phyloP scores from a whole-genome alignment of 306 rosid genomes.

The Vigna angularis region DNA sequence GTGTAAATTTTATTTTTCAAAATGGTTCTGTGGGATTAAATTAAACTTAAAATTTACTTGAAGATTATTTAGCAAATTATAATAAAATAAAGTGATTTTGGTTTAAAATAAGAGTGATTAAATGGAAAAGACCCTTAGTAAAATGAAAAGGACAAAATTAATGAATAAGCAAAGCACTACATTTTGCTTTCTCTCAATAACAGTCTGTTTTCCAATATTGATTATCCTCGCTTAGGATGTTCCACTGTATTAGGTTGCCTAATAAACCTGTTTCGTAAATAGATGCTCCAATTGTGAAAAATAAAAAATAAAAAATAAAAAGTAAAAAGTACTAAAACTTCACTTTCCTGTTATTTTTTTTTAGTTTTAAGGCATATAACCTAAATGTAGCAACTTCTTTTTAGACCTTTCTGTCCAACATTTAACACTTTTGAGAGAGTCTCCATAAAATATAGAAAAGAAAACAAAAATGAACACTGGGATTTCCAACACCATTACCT shows the following conservation, averaged over 20 bases:
- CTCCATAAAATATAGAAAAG: background rate
- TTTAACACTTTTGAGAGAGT: background rate
- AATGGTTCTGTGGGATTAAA: no score
- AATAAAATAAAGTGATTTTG: background rate
- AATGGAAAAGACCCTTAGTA: background rate
- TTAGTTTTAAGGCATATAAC: no score
- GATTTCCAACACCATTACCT: constrained; percentile 3
- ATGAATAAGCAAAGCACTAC: constrained; percentile 50
- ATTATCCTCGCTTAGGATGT: constrained; percentile 17
- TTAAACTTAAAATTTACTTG: no score
- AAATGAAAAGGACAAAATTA: constrained; percentile 49
- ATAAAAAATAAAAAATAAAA: background rate
- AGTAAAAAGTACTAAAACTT: background rate
- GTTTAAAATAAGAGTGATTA: background rate
- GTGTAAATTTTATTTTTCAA: no score
- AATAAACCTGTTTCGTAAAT: constrained; percentile 5
- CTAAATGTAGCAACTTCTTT: constrained; percentile 21
- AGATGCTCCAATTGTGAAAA: background rate
- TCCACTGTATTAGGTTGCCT: constrained; percentile 41
- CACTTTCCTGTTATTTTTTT: background rate
- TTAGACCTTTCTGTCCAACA: background rate
- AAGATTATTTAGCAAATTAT: no score
- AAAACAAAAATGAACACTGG: background rate
- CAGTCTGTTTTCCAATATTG: constrained; percentile 29
- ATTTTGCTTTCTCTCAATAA: constrained; percentile 11